Conservation (phyloP, 1,284 basidiomycete species). For the Hortiboletus rubellus region DNA sequence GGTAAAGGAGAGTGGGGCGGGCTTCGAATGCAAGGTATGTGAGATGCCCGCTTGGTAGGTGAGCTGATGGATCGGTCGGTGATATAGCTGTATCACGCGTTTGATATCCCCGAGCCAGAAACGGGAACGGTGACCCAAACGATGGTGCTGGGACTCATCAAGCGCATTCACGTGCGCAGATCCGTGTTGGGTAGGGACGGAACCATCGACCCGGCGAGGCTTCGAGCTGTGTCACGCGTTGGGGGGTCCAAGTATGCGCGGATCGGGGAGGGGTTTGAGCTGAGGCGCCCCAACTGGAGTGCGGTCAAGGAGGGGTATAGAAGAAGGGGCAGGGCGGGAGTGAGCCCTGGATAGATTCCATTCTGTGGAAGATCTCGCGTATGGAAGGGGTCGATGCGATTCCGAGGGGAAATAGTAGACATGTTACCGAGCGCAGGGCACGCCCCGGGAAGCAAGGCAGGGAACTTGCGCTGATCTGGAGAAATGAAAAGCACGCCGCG, state of each 20-base stretch:
- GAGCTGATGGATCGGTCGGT: slow-evolving; percentile 7
- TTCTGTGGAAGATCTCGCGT: slow-evolving; percentile 20
- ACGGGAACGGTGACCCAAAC: slow-evolving; percentile 50
- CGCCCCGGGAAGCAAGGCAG: slow-evolving; percentile 24
- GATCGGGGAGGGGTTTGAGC: slow-evolving; percentile 56
- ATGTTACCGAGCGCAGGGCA: slow-evolving; percentile 24
- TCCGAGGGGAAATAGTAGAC: slow-evolving; percentile 27
- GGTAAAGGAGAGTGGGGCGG: slow-evolving; percentile 70
- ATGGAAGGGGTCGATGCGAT: slow-evolving; percentile 17
- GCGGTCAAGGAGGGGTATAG: slow-evolving; percentile 41
- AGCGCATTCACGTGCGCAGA: slow-evolving; percentile 59
- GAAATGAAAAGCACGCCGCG: slow-evolving; percentile 34
- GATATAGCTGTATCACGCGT: slow-evolving; percentile 52
- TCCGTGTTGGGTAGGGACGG: slow-evolving; percentile 53
- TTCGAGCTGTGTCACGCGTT: slow-evolving; percentile 62
- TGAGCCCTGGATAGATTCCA: slow-evolving; percentile 18
- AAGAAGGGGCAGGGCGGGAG: slow-evolving; percentile 5
- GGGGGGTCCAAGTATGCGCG: slow-evolving; percentile 62
- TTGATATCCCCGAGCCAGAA: slow-evolving; percentile 51
- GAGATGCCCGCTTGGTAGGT: neutral
- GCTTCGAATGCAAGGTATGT: slow-evolving; percentile 69
- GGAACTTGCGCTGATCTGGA: slow-evolving; percentile 30
- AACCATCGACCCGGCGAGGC: slow-evolving; percentile 57
- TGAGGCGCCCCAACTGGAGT: slow-evolving; percentile 60
- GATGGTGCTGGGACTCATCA: slow-evolving; percentile 64